Percentiles rank a stretch among this genome's conserved stretches.
phyloP scores from a whole-genome alignment of 306 rosid genomes.

The Delonix regia region DNA sequence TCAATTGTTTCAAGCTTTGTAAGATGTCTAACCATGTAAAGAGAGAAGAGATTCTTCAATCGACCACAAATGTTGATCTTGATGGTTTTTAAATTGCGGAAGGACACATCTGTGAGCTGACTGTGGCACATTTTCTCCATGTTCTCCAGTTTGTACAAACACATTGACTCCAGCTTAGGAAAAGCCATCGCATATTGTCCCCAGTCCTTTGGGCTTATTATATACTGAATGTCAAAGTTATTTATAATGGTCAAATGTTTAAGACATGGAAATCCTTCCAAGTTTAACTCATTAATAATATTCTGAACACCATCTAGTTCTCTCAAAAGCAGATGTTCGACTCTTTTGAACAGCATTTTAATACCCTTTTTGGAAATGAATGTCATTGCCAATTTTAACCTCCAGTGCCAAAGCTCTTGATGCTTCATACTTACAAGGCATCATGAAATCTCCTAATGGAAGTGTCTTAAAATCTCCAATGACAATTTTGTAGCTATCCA shows the following conservation, averaged over 20 bases:
- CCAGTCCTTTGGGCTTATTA: background rate
- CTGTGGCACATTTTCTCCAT: background rate
- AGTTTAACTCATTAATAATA: background rate
- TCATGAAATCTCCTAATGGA: background rate
- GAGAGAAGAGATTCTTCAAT: background rate
- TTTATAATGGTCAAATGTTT: background rate
- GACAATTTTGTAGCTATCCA: background rate
- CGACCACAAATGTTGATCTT: background rate
- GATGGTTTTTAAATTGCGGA: background rate
- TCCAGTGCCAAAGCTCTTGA: background rate
- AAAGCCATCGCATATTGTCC: background rate
- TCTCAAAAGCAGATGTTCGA: background rate
- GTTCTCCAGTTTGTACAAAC: background rate
- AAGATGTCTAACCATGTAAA: background rate
- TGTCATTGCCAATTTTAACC: background rate
- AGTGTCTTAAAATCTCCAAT: background rate
- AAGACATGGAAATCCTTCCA: background rate
- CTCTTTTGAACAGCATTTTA: background rate
- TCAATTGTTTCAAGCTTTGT: background rate
- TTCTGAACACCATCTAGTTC: background rate
- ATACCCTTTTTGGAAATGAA: background rate
- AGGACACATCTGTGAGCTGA: background rate
- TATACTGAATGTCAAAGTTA: background rate
- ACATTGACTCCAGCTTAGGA: background rate
- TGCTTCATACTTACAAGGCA: background rate